Evolutionary conservation across 495 filamentous ascomycete species (phyloP), one percentile per base, ranked within the genome.

Genomic region (Polyplosphaeria fusca): DNA sequence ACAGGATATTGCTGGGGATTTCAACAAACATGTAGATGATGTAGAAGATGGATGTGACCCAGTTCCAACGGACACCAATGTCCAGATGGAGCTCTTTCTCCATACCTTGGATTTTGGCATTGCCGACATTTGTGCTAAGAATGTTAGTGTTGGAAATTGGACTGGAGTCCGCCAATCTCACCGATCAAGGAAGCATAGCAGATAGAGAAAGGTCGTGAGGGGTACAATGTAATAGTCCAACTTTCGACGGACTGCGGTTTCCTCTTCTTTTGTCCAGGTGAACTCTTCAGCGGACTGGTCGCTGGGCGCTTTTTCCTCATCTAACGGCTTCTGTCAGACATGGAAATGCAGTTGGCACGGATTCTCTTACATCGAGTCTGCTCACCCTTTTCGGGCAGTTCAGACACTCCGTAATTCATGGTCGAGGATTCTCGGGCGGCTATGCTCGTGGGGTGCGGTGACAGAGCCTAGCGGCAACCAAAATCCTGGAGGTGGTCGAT

Each of bases 101-200:
- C 64, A 85, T 70, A 9, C 83, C 83, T 53, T 83, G 74, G 37
- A 85, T 84, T 30, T 81, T 80, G 1, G 82, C 82, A 65, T 85
- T 85, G 26, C 60, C 60, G 14, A 59, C 55, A 32, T 63, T 58
- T 16, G 55, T 48, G 5, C 60, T 63, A 23, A n/a, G 9, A 35
- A 5, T 19, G 23, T 38, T 24, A 50, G 47, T 35, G 7, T 5
- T 18, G 7, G 27, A 39, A 38, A 14, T 37, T 19, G 5, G 47
- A 27, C 13, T 42, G 9, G 11, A 5, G 9, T 25, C 22, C 3
- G 16, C 4, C 13, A 18, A 14, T 26, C 64, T 40, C 50, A 77
- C 73, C 74, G 67, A 65, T 84, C 81, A 41, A 83, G 79, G 67
- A 84, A 84, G 69, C 80, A 83, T 53, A 82, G 61, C 55, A 82